Percentiles rank a stretch among this genome's conserved stretches.
Conservation (phyloP, 2,329 filamentous ascomycete species). For the Fusarium hostae region DNA sequence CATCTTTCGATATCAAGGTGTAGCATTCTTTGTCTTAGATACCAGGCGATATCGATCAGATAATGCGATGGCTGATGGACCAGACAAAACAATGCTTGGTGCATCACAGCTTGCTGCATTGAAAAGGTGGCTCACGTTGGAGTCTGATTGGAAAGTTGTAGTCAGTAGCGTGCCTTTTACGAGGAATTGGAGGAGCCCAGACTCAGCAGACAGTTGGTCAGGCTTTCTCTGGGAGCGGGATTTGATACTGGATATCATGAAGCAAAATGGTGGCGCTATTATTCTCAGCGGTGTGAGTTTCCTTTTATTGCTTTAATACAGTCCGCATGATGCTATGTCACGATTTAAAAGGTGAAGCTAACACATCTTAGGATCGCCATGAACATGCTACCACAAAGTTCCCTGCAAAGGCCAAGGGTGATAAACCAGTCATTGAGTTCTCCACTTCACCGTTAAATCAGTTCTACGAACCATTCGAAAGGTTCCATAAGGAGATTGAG, state of each 20-base stretch:
- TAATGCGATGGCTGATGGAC: background rate
- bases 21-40: background rate
- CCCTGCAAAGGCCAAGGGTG: background rate
- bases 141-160: background rate
- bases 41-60: background rate
- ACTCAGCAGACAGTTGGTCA: background rate
- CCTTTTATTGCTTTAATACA: rapidly evolving
- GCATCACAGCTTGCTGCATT: background rate
- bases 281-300: background rate
- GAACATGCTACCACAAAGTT: background rate
- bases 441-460: background rate
- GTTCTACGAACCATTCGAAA: background rate
- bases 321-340: no score
- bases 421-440: background rate
- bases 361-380: background rate
- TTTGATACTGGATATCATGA: background rate
- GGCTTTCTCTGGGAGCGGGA: background rate
- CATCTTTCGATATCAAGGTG: background rate
- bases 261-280: background rate
- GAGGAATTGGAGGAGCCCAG: background rate
- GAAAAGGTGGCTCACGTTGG: background rate
- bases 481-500: background rate
- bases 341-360: rapidly evolving
- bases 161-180: background rate
- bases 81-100: background rate